Conservation (phyloP, 2,329 filamentous ascomycete genomes). For the Falciphora oryzae region DNA sequence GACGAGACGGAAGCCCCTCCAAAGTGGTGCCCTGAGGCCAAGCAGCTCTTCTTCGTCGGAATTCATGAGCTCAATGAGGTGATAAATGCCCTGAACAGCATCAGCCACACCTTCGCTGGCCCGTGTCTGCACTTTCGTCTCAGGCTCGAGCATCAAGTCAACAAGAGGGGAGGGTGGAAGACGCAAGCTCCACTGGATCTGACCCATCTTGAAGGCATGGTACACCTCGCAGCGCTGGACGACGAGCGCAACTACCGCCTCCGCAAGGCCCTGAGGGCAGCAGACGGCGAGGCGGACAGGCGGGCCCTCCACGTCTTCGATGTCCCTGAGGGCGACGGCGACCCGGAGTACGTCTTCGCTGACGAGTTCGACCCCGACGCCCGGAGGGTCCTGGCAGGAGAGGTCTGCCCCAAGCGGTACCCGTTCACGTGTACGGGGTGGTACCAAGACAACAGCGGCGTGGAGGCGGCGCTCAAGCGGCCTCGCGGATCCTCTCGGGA, state of each 20-base stretch:
- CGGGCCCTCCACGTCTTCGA: constrained; percentile 6
- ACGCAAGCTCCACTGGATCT: not conserved
- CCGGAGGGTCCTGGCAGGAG: not conserved
- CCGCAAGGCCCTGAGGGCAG: not conserved
- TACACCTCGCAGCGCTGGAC: not conserved
- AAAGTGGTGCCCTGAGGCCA: not conserved
- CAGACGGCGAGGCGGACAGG: not conserved
- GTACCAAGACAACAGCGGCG: not conserved
- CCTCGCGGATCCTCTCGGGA: no score
- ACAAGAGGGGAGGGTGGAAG: not conserved
- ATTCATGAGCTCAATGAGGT: not conserved
- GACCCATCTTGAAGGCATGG: not conserved
- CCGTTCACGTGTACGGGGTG: not conserved
- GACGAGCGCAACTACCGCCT: constrained; percentile 1
- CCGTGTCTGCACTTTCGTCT: not conserved
- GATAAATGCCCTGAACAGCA: not conserved
- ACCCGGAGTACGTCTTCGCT: not conserved
- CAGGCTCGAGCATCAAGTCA: not conserved
- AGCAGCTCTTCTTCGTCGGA: not conserved
- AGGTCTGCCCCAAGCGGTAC: not conserved
- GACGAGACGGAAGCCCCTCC: not conserved
- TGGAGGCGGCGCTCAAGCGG: not conserved
- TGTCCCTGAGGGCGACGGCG: not conserved
- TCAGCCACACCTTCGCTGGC: not conserved
- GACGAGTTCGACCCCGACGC: not conserved